Base-by-base conservation (phyloP, 2,329 filamentous ascomycete genomes). In the Ceratocystis ficicola region DNA sequence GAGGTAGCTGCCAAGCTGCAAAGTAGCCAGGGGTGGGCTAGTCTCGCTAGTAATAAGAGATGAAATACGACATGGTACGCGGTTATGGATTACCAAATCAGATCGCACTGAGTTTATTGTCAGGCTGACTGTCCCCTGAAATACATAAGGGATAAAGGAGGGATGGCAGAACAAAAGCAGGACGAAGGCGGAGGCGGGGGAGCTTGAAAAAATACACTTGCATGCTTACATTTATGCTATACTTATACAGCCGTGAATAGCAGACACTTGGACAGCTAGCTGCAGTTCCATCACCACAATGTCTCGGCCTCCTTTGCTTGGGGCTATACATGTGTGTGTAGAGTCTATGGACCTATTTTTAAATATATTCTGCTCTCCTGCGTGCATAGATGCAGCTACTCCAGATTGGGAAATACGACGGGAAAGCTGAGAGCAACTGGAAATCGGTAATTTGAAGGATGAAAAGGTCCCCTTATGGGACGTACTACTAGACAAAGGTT, bases 401-500 rank as follows among this genome's bases (percentile, higher is more conserved):
- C 28, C 12, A 59, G 28, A 36, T 59, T 36, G 4, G 32, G 55
- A 59, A 59, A 28, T 32, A 59, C 55, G 55, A 59, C 12, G 10
- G 48, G 17, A 3, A 32, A 32, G 28, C 36, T 41, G 30, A 41
- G 36, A 41, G 36, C 36, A 32, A 20, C 15, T 32, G 30, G 28
- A 59, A 30, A 15, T 59, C 30, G 55, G 28, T 36, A 59, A 59
- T 59, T 59, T 20, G 55, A 32, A 32, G 30, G 55, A 59, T 59
- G 55, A 25, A 25, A 10, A 52, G 48, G 48, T 22, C 4, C 22
- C 48, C 15, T 52, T 17, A 15, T n/a, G 17, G 48, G 15, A 41
- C 36, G 36, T 41, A 12, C 10, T 15, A 41, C 36, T 52, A 6
- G 48, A 52, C 48, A 52, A 52, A 25, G 48, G 48, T 28, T 28